phyloP scores from a whole-genome alignment of 768 basidiomycete species.

The Lyophyllum atratum region DNA sequence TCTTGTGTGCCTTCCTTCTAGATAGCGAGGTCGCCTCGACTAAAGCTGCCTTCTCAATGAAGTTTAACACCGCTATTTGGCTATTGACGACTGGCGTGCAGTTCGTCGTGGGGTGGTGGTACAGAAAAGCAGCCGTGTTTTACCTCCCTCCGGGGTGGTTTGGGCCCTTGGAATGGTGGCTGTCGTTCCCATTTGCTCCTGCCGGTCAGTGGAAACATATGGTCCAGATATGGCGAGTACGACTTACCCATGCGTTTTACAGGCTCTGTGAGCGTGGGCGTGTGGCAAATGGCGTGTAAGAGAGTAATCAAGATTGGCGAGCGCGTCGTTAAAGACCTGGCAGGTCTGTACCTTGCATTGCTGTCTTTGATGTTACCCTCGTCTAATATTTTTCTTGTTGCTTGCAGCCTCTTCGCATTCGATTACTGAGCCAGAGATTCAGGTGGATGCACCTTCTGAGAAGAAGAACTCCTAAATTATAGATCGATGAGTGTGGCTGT shows the following conservation, averaged over 20 bases:
- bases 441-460: conserved; percentile 11
- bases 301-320: conserved; percentile 82
- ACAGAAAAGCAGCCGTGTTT: conserved; percentile 87
- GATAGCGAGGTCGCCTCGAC: conserved; percentile 65
- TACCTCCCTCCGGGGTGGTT: conserved; percentile 92
- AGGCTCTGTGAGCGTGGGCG: conserved; percentile 92
- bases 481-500: conserved; percentile 1
- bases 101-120: conserved; percentile 88
- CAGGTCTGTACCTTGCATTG: conserved; percentile 29
- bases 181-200: conserved; percentile 91
- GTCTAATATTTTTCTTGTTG: not conserved
- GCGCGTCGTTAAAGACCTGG: conserved; percentile 65
- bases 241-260: conserved; percentile 3
- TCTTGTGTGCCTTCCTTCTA: conserved; percentile 29
- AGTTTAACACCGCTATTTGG: conserved; percentile 80
- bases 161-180: conserved; percentile 84
- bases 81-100: conserved; percentile 85
- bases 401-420: conserved; percentile 13
- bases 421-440: conserved; percentile 9
- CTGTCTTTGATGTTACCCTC: not conserved
- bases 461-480: conserved; percentile 16
- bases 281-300: conserved; percentile 95
- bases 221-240: not conserved
- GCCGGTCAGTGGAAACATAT: conserved; percentile 51
- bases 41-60: conserved; percentile 64